Evolutionary conservation across 805 yeast species (phyloP), one percentile per base, ranked within the genome.

Genomic region (Sugiyamaella marilandica): DNA sequence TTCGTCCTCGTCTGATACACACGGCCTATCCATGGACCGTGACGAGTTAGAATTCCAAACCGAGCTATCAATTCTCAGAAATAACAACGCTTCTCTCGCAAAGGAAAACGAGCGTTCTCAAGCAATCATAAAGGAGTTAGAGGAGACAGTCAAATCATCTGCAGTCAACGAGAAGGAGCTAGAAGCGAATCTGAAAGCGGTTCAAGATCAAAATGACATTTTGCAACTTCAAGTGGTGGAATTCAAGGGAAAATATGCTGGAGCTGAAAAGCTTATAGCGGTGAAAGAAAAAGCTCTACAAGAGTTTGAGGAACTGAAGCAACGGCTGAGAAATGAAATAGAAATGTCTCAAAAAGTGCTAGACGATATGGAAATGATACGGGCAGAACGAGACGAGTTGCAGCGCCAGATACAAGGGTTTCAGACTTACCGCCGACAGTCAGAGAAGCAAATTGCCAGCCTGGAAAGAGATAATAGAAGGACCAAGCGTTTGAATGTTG

Each of bases 361-460:
- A 35, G 63, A 59, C 16, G 61, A 60, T 41, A 46, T 62, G n/a
- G 62, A 63, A 32, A 47, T 55, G 21, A 32, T 51, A 9, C 48
- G 52, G 39, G 56, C 61, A 9, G 62, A 63, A 19, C 58, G 66
- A 32, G 61, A 62, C 47, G 60, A 61, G 37, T 54, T 66, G 37
- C 61, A 58, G 49, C 62, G 61, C 36, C 70, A 67, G 55, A 63
- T 67, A 21, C 58, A 52, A 18, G 69, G 65, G 9, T 61, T 60
- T 52, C 60, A 60, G 48, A 49, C 60, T 16, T 51, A 60, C n/a
- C 58, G 64, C 29, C 44, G 57, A 7, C 60, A 58, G 32, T 47
- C 58, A 41, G 68, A 67, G 43, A 59, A 55, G 50, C 62, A 61
- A 55, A 43, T 59, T 13, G 53, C 52, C 10, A 44, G 31, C 3